Conservation (phyloP, 768 basidiomycete species). For the Mycena venus region DNA sequence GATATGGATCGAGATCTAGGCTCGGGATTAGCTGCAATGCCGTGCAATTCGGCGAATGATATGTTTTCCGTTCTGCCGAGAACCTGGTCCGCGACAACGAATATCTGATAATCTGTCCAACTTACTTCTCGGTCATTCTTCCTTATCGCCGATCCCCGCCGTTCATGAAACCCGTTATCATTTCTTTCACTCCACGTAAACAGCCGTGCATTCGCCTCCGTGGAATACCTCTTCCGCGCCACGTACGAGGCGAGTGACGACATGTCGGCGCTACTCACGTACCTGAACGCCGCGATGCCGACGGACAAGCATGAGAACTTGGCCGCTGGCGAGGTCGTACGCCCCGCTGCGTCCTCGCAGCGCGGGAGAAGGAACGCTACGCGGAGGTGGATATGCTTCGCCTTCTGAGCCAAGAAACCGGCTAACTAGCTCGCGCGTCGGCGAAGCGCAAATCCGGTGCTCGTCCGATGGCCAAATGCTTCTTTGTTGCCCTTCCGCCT, state of each 20-base stretch:
- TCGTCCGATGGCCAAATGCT: background rate
- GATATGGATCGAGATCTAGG: no score
- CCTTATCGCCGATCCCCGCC: background rate
- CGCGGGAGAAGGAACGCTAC: conserved; percentile 21
- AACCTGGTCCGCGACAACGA: no score
- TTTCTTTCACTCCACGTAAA: conserved; percentile 19
- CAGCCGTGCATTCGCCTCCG: conserved; percentile 72
- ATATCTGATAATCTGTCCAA: no score
- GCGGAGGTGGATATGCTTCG: conserved; percentile 30
- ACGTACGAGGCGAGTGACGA: conserved; percentile 79
- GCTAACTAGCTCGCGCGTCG: background rate
- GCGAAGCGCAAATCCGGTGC: background rate
- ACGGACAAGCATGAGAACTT: conserved; percentile 87
- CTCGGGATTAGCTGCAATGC: no score
- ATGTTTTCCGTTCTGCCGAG: no score
- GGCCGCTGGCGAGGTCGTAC: conserved; percentile 79
- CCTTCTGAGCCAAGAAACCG: conserved; percentile 1
- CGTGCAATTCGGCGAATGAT: no score
- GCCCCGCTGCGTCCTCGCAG: conserved; percentile 47
- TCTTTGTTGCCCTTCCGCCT: background rate
- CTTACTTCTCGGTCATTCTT: conserved; percentile 16
- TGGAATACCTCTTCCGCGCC: conserved; percentile 74
- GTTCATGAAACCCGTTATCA: no score
- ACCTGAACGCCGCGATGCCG: conserved; percentile 83
- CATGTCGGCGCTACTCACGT: conserved; percentile 75